Evolutionary conservation across 169 alveolate species (phyloP).

Genomic region (Plasmodium billcollinsi): DNA sequence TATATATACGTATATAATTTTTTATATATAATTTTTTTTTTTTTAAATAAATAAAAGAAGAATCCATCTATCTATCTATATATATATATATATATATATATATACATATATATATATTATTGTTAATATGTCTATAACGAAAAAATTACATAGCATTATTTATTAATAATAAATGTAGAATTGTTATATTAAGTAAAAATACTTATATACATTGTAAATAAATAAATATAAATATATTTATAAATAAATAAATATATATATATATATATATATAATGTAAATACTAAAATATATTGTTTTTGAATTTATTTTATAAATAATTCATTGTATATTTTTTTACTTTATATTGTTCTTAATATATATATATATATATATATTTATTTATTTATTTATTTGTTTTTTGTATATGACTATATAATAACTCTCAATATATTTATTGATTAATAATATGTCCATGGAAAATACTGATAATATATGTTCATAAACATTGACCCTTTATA

Average conservation of each 20-base stretch:
- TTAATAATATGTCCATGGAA: too few species aligned
- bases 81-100: neutral
- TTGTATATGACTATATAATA: too few species aligned
- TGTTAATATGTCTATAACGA: neutral
- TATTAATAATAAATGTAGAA: neutral
- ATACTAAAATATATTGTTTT: neutral
- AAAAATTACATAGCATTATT: neutral
- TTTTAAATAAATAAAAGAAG: neutral
- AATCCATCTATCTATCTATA: too few species aligned
- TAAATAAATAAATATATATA: neutral
- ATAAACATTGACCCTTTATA: too few species aligned
- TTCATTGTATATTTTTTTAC: slow-evolving; percentile 3
- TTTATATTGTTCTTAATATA: too few species aligned
- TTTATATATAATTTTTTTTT: slow-evolving; percentile 1
- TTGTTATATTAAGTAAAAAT: too few species aligned
- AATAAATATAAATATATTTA: neutral
- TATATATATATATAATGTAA: neutral
- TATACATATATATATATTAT: neutral
- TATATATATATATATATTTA: too few species aligned
- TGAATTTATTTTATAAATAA: slow-evolving; percentile 5
- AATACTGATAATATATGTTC: too few species aligned
- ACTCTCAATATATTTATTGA: too few species aligned
- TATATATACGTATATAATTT: neutral
- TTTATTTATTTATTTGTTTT: too few species aligned
- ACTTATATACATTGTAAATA: too few species aligned